Evolutionary conservation across 345 rosid species (phyloP), one percentile per base, ranked within the genome.

Genomic region (Populus alba): DNA sequence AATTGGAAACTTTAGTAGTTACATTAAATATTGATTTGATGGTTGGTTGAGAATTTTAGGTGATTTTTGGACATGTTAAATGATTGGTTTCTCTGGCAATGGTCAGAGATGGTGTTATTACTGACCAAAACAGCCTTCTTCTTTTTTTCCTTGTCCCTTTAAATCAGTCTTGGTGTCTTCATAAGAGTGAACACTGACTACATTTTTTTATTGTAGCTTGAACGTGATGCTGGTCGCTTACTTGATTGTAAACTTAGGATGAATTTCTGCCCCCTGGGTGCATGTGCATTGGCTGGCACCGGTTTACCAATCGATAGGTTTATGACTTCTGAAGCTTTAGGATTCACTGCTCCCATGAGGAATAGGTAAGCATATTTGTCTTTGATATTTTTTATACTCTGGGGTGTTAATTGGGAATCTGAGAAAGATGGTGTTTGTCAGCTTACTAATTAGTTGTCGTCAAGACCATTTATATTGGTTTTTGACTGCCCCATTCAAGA

Each of bases 241-340:
- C 77, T 43, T 39, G 98, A 93, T 85, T 95, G 98, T 85, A 83
- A 86, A 77, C 90, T 33, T 49, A 95, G 97, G 81, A 67, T 95
- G 84, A 96, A 94, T 79, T 85, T 89, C 78, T 90, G 89, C 74
- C 99, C 98, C 23, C 87, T 96, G 13, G 98, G 99, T 79, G 97
- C 99, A 76, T 96, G 99, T 88, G 99, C 97, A 79, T 82, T 92
- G 86, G 99, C 99, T 57, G 99, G 97, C 76, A 96, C 98, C 74
- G 94, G 99, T 80, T 81, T 96, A 38, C 97, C 99, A 23, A 90
- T 96, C 75, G 93, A 96, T 86, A 87, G 99, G 81, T 89, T 90
- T 81, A 88, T 91, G 97, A 92, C 97, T 67, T 84, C 97, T 5
- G 84, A 84, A 12, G 89, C 91, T 78, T 79, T 96, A 71, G 97